Base-by-base conservation (phyloP, 169 alveolate genomes). In the Cryptosporidium tyzzeri region DNA sequence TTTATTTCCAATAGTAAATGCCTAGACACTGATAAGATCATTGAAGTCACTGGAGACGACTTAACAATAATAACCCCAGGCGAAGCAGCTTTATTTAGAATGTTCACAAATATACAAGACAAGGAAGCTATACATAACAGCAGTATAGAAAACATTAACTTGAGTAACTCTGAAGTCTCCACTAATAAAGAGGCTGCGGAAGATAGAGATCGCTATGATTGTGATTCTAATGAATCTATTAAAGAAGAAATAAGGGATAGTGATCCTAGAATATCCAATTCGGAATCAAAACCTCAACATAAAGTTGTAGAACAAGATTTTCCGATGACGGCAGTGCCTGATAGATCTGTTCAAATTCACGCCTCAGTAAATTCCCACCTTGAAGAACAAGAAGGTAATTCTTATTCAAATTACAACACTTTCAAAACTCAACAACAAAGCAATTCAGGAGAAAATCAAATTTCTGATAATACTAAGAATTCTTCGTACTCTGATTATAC, bases 21-120 rank as follows among this genome's bases (percentile, higher is more conserved):
- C 21, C 29, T 80, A 23, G 65, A 80, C 44, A 58, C 89, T 14
- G 89, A 80, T n/a, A 58, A 53, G 45, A 80, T 80, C 29, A 62
- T 80, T 16, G 89, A 80, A 44, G 80, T 80, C 14, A 80, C 89
- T 8, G 75, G 80, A 29, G 89, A 80, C 53, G 89, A 61, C 53
- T 31, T 80, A 16, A 65, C 89, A 8, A 80, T 80, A n/a, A 80
- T 80, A 18, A 80, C 89, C 2, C 89, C 89, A 5, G 89, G 89
- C 9, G 89, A 80, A 31, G 89, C 89, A 37, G 89, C 69, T 16
- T 80, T 80, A 37, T 80, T 80, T 45, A 59, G 65, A 62, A 80
- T 80, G 89, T 65, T 80, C 18, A 62, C 89, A 18, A 80, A 80
- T 62, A 62, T 65, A 31, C 89, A 80, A 26, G 89, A 80, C 41